Base-by-base conservation (phyloP, 306 rosid species). In the Cyamopsis tetragonoloba region DNA sequence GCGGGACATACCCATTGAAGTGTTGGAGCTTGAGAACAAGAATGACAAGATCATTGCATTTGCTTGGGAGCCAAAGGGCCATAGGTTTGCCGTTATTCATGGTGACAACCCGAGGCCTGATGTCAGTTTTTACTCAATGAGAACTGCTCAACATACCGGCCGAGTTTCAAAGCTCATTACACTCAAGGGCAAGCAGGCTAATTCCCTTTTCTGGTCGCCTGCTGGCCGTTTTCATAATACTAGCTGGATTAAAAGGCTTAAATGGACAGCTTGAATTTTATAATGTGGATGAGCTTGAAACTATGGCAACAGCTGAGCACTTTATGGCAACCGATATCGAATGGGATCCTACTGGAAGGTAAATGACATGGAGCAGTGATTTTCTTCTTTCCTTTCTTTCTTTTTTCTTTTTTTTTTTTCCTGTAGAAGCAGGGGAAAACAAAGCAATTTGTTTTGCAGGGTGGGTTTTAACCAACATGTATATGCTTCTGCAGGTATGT, bases 291-390 rank as follows among this genome's bases (percentile, higher is more conserved):
- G 97, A 88, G 53, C 87, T 88, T 56, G 92, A 88, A 70, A 91
- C 92, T 68, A 88, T 91, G 93, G 88, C 90, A 12, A 80, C 87
- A 11, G 81, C 86, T 12, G 96, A 88, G 63, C 93, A 91, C 76
- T 91, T 91, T 67, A 86, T 79, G 87, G 88, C 91, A 2, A 88
- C 96, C 5, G 96, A 86, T 68, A 83, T 88, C 43, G 93, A 88
- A 69, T 91, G 97, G 97, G 96, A 88, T 83, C 96, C 96, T 6
- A 91, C 97, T 5, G 97, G 97, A 79, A 86, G 97, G 97, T 91
- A 84, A 30, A 59, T 28, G 13, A 14, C 31, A n/a, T n/a, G 5
- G 13, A 28, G 34, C n/a, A n/a, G n/a, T n/a, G n/a, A n/a, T n/a
- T n/a, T n/a, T n/a, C n/a, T n/a, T n/a, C n/a, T n/a, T n/a, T n/a